Conservation (phyloP, 306 rosid species). For the Sindora glabra region DNA sequence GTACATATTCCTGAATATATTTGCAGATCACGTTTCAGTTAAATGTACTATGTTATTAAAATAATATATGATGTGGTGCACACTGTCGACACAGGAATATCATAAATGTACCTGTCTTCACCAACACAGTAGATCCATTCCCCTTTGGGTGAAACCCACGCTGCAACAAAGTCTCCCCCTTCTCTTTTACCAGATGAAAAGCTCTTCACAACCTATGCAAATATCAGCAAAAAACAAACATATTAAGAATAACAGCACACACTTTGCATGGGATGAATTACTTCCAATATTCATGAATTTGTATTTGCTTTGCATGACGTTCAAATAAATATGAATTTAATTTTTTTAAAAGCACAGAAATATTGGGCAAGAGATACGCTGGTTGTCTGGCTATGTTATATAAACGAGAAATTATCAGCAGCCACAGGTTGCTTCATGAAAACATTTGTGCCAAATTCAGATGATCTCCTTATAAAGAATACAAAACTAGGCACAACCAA, state of each 20-base stretch:
- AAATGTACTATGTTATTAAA: not conserved
- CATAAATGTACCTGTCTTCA: conserved; percentile 73
- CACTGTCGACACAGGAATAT: not conserved
- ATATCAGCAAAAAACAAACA: not conserved
- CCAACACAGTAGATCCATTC: conserved; percentile 99
- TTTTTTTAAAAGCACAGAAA: not conserved
- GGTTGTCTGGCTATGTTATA: not conserved
- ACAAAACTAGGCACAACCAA: not conserved
- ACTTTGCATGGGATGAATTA: no score
- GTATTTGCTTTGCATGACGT: not conserved
- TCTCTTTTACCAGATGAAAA: conserved; percentile 99
- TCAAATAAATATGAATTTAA: not conserved
- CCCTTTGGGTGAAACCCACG: conserved; percentile 93
- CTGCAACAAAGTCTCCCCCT: conserved; percentile 95
- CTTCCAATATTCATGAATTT: no score
- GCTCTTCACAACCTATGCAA: conserved; percentile 85
- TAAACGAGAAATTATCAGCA: not conserved
- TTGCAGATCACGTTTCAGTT: not conserved
- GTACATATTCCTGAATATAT: conserved; percentile 72
- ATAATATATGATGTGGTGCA: not conserved
- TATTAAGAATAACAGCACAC: not conserved
- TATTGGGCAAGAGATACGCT: no score
- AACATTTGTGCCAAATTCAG: not conserved
- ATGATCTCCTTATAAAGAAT: not conserved
- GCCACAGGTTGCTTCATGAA: not conserved